Evolutionary conservation across 176 grass and related monocot genomes (phyloP).

Genomic region (Oropetium thomaeum): DNA sequence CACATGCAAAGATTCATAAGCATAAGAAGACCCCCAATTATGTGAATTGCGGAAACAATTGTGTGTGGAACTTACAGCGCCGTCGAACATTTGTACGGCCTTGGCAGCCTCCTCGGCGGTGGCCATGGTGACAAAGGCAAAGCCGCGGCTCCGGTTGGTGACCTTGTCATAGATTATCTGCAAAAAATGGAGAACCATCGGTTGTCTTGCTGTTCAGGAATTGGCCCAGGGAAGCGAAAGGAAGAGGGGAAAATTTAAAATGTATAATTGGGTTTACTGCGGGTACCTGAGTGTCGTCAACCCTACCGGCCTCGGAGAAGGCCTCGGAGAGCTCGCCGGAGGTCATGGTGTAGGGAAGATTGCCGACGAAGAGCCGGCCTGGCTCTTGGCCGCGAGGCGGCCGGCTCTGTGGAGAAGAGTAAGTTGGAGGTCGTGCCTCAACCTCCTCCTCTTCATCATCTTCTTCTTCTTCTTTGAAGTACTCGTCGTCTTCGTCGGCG

Average conservation of each 20-base stretch:
- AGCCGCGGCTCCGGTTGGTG: constrained; percentile 81
- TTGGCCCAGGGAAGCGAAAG: neutral
- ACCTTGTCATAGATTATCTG: constrained; percentile 81
- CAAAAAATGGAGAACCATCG: neutral
- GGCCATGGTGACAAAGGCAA: constrained; percentile 91
- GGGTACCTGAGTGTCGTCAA: constrained; percentile 59
- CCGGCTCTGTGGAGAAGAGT: constrained; percentile 18
- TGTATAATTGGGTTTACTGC: neutral
- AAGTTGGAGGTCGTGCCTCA: constrained; percentile 11
- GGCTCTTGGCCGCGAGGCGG: constrained; percentile 49
- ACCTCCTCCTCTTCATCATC: constrained; percentile 17
- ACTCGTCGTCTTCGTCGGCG: constrained; percentile 12
- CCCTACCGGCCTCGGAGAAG: constrained; percentile 77
- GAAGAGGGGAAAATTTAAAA: neutral
- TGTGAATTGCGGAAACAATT: neutral
- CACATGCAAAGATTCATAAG: neutral
- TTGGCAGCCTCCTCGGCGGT: constrained; percentile 58
- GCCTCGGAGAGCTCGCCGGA: constrained; percentile 48
- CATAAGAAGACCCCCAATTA: neutral
- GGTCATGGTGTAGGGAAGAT: constrained; percentile 72
- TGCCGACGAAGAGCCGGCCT: constrained; percentile 83
- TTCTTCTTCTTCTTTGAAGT: constrained; percentile 23
- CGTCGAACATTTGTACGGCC: constrained; percentile 82
- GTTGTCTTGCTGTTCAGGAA: neutral
- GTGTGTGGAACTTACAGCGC: constrained; percentile 54